These are phyloP conservation scores for Claviceps arundinis DNA, from an alignment of 2,329 filamentous ascomycete species.

Conservation along the genomic window DNA sequence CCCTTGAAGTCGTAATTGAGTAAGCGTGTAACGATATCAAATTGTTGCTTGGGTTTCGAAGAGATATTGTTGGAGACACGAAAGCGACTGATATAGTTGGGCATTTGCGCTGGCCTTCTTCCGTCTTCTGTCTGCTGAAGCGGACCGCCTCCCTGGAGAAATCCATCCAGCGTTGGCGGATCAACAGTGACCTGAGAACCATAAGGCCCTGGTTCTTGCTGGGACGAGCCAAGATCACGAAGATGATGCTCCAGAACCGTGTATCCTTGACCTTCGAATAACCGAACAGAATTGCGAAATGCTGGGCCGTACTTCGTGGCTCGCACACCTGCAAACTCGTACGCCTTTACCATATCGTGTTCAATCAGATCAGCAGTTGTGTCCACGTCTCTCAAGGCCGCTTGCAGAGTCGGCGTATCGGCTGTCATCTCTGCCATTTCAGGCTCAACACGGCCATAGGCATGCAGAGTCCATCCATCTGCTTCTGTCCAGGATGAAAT, in stretches of 20 bases:
- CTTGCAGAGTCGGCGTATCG: conserved; percentile 9
- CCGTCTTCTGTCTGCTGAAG: conserved; percentile 11
- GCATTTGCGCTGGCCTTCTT: conserved; percentile 14
- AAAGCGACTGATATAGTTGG: conserved; percentile 17
- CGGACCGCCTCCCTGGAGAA: conserved; percentile 13
- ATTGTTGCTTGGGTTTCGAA: conserved; percentile 6
- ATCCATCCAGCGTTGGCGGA: conserved; percentile 15
- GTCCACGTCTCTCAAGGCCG: conserved; percentile 2
- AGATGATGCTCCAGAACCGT: conserved; percentile 12
- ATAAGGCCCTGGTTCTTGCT: conserved; percentile 1
- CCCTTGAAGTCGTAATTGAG: conserved; percentile 13
- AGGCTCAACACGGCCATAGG: conserved; percentile 11
- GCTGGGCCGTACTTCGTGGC: conserved; percentile 14
- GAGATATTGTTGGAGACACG: conserved; percentile 18
- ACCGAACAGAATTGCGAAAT: conserved; percentile 12
- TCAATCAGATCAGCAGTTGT: conserved; percentile 3
- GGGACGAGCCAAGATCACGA: conserved; percentile 9
- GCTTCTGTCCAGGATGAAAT: conserved; percentile 12
- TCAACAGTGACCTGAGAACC: conserved; percentile 15
- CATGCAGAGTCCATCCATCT: conserved; percentile 12
- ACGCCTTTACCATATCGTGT: conserved; percentile 1
- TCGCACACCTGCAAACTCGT: conserved; percentile 2
- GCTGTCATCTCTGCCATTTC: conserved; percentile 9
- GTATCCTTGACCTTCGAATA: conserved; percentile 11
- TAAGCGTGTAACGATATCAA: conserved; percentile 13